Percentiles rank a stretch among this genome's conserved stretches.
Evolutionary conservation across 495 filamentous ascomycete species (phyloP).

Genomic region (Lophiotrema nucula): DNA sequence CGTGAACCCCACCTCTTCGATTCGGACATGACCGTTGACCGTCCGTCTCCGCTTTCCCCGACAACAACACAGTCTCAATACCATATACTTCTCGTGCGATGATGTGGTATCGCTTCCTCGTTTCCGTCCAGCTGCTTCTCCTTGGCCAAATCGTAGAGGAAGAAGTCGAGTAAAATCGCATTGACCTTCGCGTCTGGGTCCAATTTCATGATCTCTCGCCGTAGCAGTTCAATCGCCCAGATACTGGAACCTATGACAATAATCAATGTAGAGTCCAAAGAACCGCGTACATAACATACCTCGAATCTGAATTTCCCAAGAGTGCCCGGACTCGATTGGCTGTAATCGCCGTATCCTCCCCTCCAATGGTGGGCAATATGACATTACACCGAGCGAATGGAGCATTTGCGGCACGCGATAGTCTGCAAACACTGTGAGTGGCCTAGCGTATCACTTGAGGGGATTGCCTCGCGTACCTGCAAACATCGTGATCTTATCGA

Average conservation of each 20-base stretch:
- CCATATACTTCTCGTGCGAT: conserved; percentile 93
- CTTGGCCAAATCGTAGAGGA: conserved; percentile 92
- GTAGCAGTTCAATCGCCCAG: conserved; percentile 89
- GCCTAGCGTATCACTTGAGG: too few species aligned
- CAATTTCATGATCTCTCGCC: conserved; percentile 70
- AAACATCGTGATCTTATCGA: conserved; percentile 96
- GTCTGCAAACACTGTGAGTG: too few species aligned
- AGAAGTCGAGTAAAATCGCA: conserved; percentile 93
- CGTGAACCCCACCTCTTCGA: too few species aligned
- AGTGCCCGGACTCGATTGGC: conserved; percentile 65
- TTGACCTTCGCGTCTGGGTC: conserved; percentile 75
- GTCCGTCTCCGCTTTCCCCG: too few species aligned
- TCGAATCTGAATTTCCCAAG: conserved; percentile 85
- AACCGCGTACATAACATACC: conserved; percentile 46
- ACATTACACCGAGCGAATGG: conserved; percentile 74
- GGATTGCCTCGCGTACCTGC: conserved; percentile 67
- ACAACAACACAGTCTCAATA: too few species aligned
- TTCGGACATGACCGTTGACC: too few species aligned
- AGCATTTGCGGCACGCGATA: conserved; percentile 96
- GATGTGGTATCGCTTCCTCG: conserved; percentile 67
- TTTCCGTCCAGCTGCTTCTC: conserved; percentile 60
- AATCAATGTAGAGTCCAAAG: neutral
- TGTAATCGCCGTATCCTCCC: conserved; percentile 61
- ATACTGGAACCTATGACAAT: conserved; percentile 64
- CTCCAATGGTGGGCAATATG: conserved; percentile 77